These are phyloP conservation scores for Panicum miliaceum DNA, from an alignment of 176 grass and related monocot genomes.

Conservation along the genomic window DNA sequence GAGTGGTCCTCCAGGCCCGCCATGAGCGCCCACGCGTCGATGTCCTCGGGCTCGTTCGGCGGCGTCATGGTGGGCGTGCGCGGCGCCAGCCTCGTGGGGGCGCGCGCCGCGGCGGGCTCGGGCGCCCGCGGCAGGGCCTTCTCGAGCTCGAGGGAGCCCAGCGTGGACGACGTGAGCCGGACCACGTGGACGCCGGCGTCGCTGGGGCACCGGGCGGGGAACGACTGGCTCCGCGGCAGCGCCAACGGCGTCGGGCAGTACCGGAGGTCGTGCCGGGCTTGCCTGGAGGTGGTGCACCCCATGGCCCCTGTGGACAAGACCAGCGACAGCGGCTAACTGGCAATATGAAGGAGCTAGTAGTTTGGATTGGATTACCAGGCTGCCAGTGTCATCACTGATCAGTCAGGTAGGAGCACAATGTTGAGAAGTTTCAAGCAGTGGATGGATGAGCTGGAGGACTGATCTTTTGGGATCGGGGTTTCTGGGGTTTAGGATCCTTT, in stretches of 20 bases:
- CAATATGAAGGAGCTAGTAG: slow-evolving; percentile 28
- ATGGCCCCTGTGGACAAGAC: slow-evolving; percentile 40
- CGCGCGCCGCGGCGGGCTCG: slow-evolving; percentile 11
- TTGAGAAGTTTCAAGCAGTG: slow-evolving; percentile 44
- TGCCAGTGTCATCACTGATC: slow-evolving; percentile 15
- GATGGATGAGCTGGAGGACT: slow-evolving; percentile 54
- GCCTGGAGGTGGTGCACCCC: slow-evolving; percentile 91
- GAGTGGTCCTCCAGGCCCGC: slow-evolving; percentile 73
- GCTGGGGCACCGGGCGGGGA: slow-evolving; percentile 38
- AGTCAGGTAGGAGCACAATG: slow-evolving; percentile 20
- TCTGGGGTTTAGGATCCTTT: slow-evolving; percentile 48
- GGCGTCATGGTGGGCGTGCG: slow-evolving; percentile 89
- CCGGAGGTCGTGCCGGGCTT: slow-evolving; percentile 71
- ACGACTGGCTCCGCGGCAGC: slow-evolving; percentile 62
- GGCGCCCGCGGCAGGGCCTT: slow-evolving; percentile 24
- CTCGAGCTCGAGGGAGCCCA: slow-evolving; percentile 68
- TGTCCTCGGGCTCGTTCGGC: slow-evolving; percentile 87
- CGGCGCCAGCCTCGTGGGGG: slow-evolving; percentile 38
- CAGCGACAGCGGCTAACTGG: not conserved
- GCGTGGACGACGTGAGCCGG: slow-evolving; percentile 65
- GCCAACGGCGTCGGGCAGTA: slow-evolving; percentile 55
- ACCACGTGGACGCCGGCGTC: slow-evolving; percentile 57
- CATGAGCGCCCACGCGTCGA: slow-evolving; percentile 86
- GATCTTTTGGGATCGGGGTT: slow-evolving; percentile 59
- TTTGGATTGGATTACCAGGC: not conserved